Evolutionary conservation across 2,329 filamentous ascomycete genomes (phyloP).

Genomic region (Cryoendolithus antarcticus): DNA sequence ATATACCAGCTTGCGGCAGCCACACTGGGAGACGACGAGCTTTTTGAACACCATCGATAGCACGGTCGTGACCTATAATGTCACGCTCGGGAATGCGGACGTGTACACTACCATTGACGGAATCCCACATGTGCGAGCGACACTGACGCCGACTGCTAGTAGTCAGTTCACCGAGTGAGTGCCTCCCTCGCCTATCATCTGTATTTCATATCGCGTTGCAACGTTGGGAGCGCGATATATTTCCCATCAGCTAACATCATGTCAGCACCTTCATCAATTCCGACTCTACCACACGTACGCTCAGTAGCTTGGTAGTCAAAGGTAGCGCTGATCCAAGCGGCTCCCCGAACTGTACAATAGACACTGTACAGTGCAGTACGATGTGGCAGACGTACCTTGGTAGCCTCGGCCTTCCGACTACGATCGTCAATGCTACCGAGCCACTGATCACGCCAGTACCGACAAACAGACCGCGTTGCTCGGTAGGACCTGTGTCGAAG

Average conservation of each 20-base stretch:
- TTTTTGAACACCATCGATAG: neutral
- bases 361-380: conserved; percentile 1
- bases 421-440: conserved; percentile 1
- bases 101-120: conserved; percentile 4
- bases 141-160: neutral
- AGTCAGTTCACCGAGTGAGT: conserved; percentile 2
- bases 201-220: too few relatives aligned
- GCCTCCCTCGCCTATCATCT: too few relatives aligned
- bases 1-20: conserved; percentile 1
- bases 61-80: conserved; percentile 1
- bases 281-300: too few relatives aligned
- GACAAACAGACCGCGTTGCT: conserved; percentile 1
- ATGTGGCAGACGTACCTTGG: conserved; percentile 2
- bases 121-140: conserved; percentile 2
- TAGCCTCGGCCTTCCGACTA: conserved; percentile 2
- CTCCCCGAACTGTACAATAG: conserved; percentile 2
- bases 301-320: too few relatives aligned
- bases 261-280: too few relatives aligned
- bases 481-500: neutral
- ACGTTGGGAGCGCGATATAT: too few relatives aligned
- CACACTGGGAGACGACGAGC: neutral
- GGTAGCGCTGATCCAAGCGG: neutral
- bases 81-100: conserved; percentile 2
- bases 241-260: too few relatives aligned
- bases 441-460: conserved; percentile 3